Conservation (phyloP, 305 asterid species). For the Solanum hybrid region DNA sequence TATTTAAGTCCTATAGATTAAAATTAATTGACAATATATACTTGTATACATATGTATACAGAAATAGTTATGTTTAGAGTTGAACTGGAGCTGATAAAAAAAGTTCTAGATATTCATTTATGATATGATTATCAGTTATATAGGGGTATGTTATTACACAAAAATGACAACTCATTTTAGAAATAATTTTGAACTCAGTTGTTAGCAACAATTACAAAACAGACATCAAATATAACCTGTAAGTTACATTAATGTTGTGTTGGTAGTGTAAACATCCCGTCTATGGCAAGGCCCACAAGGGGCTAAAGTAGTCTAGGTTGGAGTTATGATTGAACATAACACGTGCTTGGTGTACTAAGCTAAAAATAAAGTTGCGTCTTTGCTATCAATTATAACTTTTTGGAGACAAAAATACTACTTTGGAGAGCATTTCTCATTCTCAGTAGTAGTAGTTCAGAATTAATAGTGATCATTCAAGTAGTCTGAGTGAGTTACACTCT, state of each 20-base stretch:
- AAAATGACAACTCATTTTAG: neutral
- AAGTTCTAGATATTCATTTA: neutral
- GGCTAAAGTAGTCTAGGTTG: neutral
- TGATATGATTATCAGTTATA: neutral
- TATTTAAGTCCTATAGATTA: neutral
- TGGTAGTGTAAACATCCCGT: neutral
- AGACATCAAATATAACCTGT: neutral
- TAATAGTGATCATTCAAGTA: too few relatives aligned
- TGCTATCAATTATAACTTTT: neutral
- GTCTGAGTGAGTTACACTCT: neutral
- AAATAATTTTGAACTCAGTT: neutral
- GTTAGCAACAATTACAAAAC: neutral
- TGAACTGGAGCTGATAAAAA: neutral
- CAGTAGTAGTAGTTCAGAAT: neutral
- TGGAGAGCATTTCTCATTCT: neutral
- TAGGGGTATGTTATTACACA: neutral
- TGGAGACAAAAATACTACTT: neutral
- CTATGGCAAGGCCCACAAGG: neutral
- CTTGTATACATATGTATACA: neutral
- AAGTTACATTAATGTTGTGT: neutral
- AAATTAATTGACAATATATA: neutral
- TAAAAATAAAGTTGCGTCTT: too few relatives aligned
- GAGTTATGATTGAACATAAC: neutral
- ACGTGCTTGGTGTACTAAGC: neutral
- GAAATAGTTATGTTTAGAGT: neutral